These are phyloP conservation scores for Colletotrichum destructivum DNA, from an alignment of 2,329 filamentous ascomycete genomes.

Conservation along the genomic window DNA sequence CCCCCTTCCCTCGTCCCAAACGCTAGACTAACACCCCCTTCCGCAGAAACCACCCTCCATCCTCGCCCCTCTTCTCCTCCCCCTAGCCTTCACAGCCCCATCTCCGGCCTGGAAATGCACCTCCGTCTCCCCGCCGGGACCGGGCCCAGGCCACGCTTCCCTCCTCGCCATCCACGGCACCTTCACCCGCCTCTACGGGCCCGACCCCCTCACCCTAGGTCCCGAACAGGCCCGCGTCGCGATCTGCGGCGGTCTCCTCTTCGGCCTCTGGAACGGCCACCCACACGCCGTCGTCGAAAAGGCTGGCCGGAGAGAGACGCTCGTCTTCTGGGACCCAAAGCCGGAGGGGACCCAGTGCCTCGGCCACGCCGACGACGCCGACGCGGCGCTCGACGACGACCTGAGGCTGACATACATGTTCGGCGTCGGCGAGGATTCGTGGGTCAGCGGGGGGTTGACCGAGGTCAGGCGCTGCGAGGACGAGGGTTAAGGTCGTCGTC, in stretches of 20 bases:
- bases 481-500: too few relatives aligned
- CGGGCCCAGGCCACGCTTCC: not conserved
- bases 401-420: slow-evolving; percentile 26
- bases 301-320: too few relatives aligned
- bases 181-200: slow-evolving; percentile 22
- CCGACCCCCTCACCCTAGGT: not conserved
- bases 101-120: slow-evolving; percentile 11
- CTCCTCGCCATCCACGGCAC: not conserved
- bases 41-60: not conserved
- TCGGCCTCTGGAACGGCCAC: slow-evolving; percentile 35
- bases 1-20: not conserved
- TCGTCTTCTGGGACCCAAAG: not conserved
- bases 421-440: slow-evolving; percentile 18
- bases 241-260: slow-evolving; percentile 26
- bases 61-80: not conserved
- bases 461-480: slow-evolving; percentile 26
- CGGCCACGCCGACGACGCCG: not conserved
- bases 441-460: slow-evolving; percentile 19
- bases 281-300: slow-evolving; percentile 8
- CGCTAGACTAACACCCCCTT: not conserved
- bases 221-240: slow-evolving; percentile 24
- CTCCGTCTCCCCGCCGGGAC: not conserved
- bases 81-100: not conserved
- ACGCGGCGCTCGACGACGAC: not conserved
- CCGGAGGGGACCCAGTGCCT: slow-evolving; percentile 7